phyloP scores from a whole-genome alignment of 495 filamentous ascomycete genomes.

The Polyplosphaeria fusca region DNA sequence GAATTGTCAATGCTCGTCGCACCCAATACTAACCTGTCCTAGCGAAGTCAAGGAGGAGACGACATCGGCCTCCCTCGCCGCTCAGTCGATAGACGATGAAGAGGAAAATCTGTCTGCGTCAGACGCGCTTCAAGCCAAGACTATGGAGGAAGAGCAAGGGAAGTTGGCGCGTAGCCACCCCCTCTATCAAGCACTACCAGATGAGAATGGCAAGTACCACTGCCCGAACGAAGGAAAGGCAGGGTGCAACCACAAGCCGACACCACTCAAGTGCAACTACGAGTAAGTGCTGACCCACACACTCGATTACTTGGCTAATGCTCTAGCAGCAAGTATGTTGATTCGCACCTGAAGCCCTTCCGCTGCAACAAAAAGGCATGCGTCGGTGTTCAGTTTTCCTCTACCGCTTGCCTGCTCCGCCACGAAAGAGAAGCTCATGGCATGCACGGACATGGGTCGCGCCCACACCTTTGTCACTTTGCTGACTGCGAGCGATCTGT shows the following conservation, averaged over 20 bases:
- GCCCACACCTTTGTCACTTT: conserved; percentile 81
- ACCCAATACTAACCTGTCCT: not conserved
- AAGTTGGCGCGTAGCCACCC: conserved; percentile 64
- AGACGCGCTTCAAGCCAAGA: conserved; percentile 22
- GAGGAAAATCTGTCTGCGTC: conserved; percentile 20
- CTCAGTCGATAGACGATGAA: conserved; percentile 25
- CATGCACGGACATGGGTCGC: conserved; percentile 89
- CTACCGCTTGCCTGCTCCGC: conserved; percentile 89
- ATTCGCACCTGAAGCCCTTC: conserved; percentile 92
- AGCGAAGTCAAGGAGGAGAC: conserved; percentile 22
- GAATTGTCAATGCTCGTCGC: not conserved
- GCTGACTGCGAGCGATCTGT: conserved; percentile 77
- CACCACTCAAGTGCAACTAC: conserved; percentile 95
- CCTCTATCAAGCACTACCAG: conserved; percentile 68
- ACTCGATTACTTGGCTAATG: conserved; percentile 39
- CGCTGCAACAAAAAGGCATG: conserved; percentile 79
- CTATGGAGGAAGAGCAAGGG: conserved; percentile 27
- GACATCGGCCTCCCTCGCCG: conserved; percentile 2
- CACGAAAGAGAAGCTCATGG: conserved; percentile 93
- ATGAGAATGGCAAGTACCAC: conserved; percentile 78
- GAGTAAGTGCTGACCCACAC: conserved; percentile 59
- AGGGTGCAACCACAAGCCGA: conserved; percentile 77
- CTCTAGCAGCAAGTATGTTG: conserved; percentile 76
- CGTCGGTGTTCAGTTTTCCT: conserved; percentile 78
- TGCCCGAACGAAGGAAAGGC: conserved; percentile 78